phyloP scores from a whole-genome alignment of 2,329 filamentous ascomycete genomes.

The Didymellaceae sp. region DNA sequence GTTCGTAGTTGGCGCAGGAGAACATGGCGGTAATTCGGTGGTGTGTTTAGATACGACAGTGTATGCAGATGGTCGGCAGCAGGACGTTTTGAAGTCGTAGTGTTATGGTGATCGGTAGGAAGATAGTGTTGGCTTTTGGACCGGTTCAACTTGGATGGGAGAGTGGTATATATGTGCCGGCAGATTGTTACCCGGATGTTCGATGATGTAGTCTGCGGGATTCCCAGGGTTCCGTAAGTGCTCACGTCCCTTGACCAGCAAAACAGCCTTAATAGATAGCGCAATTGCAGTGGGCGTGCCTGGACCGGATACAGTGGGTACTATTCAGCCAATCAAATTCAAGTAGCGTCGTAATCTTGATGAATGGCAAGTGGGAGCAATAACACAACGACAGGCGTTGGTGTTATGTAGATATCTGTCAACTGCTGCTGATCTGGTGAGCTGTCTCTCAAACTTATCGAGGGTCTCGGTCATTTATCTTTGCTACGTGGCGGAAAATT shows the following conservation, averaged over 20 bases:
- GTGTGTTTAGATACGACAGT: not conserved
- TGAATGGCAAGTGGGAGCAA: conserved; percentile 1
- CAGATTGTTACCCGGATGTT: conserved; percentile 38
- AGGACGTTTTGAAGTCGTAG: not conserved
- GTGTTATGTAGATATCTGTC: not conserved
- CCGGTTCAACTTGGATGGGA: not conserved
- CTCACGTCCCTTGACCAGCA: conserved; percentile 25
- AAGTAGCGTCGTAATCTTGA: conserved; percentile 7
- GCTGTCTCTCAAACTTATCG: not conserved
- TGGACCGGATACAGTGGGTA: conserved; percentile 20
- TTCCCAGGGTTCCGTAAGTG: conserved; percentile 9
- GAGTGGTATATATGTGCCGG: conserved; percentile 35
- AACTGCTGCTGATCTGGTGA: not conserved
- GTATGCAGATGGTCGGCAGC: not conserved
- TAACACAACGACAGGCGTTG: not conserved
- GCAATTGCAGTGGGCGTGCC: conserved; percentile 28
- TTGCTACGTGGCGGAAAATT: conserved; percentile 4
- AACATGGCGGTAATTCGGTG: conserved; percentile 43
- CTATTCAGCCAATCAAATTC: conserved; percentile 10
- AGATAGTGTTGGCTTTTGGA: not conserved
- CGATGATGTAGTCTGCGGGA: conserved; percentile 30
- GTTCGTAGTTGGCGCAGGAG: conserved; percentile 54
- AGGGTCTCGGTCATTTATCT: conserved; percentile 10
- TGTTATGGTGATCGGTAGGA: not conserved
- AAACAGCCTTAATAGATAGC: conserved; percentile 28